A percentile compares a stretch with the other conserved stretches of the same genome.
Conservation (phyloP, 2,329 filamentous ascomycete species). For the Botryotinia narcissicola region DNA sequence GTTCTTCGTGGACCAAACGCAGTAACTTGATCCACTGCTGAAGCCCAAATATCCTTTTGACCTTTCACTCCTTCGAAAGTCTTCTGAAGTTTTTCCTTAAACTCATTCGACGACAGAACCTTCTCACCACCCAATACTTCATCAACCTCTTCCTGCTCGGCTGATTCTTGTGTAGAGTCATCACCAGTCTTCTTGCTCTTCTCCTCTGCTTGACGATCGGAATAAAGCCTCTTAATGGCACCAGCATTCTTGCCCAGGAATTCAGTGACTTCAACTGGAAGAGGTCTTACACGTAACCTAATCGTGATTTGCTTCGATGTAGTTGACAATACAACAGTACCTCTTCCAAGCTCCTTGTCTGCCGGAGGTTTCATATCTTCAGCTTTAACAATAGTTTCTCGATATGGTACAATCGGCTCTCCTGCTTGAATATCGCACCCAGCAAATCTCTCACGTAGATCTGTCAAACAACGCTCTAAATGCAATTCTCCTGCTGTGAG, state of each 20-base stretch:
- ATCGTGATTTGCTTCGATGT: conserved; percentile 84
- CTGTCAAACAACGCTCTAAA: conserved; percentile 88
- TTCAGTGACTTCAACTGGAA: conserved; percentile 75
- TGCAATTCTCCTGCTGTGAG: conserved; percentile 92
- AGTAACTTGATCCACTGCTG: conserved; percentile 75
- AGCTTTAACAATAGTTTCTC: conserved; percentile 83
- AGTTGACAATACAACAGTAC: conserved; percentile 71
- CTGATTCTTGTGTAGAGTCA: conserved; percentile 29
- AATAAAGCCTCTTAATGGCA: conserved; percentile 76
- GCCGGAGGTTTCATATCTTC: conserved; percentile 89
- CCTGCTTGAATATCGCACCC: conserved; percentile 93
- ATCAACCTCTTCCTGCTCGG: conserved; percentile 44
- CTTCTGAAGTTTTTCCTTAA: conserved; percentile 68
- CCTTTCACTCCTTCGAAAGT: conserved; percentile 70
- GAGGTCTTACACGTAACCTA: conserved; percentile 70
- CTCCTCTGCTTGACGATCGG: conserved; percentile 59
- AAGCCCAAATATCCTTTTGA: conserved; percentile 73
- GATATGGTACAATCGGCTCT: conserved; percentile 90
- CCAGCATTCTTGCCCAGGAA: conserved; percentile 79
- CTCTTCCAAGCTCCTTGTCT: conserved; percentile 82
- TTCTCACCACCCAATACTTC: conserved; percentile 58
- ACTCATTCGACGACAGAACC: conserved; percentile 68
- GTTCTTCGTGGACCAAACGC: conserved; percentile 83
- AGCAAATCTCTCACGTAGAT: conserved; percentile 88
- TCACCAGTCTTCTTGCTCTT: conserved; percentile 35